Conservation (phyloP, 2,329 filamentous ascomycete species). For the Talaromyces islandicus region DNA sequence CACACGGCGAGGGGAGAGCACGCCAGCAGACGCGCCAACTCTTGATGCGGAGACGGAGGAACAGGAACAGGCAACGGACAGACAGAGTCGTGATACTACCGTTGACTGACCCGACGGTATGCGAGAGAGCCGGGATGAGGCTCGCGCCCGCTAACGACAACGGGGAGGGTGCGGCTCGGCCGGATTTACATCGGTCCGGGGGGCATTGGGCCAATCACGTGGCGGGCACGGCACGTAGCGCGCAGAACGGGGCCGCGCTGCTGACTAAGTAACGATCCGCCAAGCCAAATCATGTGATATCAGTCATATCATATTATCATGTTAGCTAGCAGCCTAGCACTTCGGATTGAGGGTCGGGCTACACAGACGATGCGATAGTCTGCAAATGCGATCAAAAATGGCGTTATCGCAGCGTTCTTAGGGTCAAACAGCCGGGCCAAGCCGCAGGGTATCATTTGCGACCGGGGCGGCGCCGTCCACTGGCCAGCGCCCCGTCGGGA, state of each 20-base stretch:
- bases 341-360: not conserved
- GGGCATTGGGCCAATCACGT: not conserved
- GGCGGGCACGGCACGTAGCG: not conserved
- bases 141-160: slow-evolving; percentile 8
- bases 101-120: slow-evolving; percentile 1
- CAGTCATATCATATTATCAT: no score
- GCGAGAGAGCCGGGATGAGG: not conserved
- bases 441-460: not conserved
- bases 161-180: not conserved
- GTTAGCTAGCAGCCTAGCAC: no score
- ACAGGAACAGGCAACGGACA: not conserved
- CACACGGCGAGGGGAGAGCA: not conserved
- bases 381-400: not conserved
- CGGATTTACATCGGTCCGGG: slow-evolving; percentile 7
- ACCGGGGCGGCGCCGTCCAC: not conserved
- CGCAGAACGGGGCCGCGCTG: not conserved
- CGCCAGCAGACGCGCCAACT: not conserved
- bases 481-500: not conserved
- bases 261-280: not conserved
- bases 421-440: not conserved
- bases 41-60: not conserved
- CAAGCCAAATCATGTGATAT: no score
- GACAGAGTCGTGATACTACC: not conserved
- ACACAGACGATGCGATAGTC: no score
- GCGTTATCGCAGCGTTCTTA: not conserved